phyloP scores from a whole-genome alignment of 2,329 filamentous ascomycete genomes.

The Xylaria sp. region DNA sequence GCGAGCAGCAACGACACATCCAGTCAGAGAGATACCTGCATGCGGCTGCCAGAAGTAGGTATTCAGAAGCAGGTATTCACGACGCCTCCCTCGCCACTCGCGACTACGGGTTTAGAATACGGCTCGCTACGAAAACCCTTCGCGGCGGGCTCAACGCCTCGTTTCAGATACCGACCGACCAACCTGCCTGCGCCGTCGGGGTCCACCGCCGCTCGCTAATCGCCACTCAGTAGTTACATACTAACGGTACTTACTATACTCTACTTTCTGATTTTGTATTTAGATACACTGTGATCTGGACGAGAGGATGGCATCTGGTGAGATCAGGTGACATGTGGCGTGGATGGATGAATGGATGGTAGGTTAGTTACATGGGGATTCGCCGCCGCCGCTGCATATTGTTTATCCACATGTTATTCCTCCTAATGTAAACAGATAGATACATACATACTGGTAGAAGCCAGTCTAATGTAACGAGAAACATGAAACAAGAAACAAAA shows the following conservation, averaged over 20 bases:
- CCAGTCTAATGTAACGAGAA: constrained; percentile 3
- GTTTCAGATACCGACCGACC: constrained; percentile 8
- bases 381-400: background rate
- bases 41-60: background rate
- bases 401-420: background rate
- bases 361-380: constrained; percentile 8
- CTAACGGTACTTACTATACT: background rate
- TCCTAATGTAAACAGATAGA: background rate
- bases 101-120: background rate
- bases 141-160: background rate
- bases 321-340: constrained; percentile 5
- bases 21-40: background rate
- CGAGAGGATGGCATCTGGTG: background rate
- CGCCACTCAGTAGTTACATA: background rate
- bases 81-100: constrained; percentile 3
- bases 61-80: background rate
- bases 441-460: background rate
- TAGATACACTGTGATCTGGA: background rate
- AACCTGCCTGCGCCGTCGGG: background rate
- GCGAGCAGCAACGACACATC: background rate
- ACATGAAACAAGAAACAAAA: constrained; percentile 24
- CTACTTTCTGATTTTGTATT: background rate
- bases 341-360: background rate
- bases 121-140: background rate
- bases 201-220: constrained; percentile 12